Evolutionary conservation across 805 yeast genomes (phyloP).

Genomic region (Tanozyma kutaoensis): DNA sequence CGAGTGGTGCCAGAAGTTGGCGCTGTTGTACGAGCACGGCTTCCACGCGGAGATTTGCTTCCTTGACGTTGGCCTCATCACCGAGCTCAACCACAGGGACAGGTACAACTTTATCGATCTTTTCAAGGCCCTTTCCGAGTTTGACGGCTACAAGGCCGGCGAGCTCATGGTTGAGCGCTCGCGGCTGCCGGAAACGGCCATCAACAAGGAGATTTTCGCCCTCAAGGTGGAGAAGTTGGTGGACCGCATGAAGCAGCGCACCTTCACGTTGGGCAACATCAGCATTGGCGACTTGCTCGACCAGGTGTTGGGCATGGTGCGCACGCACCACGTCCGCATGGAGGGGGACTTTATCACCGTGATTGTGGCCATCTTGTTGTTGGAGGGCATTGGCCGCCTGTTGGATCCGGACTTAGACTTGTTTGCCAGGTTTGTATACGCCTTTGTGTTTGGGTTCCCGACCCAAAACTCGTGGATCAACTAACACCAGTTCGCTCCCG

Average conservation of each 20-base stretch:
- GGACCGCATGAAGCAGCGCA: conserved; percentile 65
- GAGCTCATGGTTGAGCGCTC: conserved; percentile 92
- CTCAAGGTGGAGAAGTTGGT: conserved; percentile 78
- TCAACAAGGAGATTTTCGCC: conserved; percentile 76
- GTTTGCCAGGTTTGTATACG: conserved; percentile 86
- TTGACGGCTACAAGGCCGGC: conserved; percentile 92
- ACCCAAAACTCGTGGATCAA: conserved; percentile 11
- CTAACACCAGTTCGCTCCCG: no score
- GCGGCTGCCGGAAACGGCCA: conserved; percentile 85
- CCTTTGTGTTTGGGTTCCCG: conserved; percentile 25
- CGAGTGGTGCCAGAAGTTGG: conserved; percentile 34
- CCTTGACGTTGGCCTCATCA: conserved; percentile 87
- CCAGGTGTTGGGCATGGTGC: conserved; percentile 80
- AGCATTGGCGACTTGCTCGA: conserved; percentile 86
- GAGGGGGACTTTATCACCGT: conserved; percentile 95
- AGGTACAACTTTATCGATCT: conserved; percentile 79
- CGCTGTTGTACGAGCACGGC: conserved; percentile 35
- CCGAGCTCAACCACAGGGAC: conserved; percentile 70
- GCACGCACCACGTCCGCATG: conserved; percentile 91
- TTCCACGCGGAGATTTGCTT: conserved; percentile 80
- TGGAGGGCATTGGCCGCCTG: conserved; percentile 94
- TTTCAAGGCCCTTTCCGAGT: conserved; percentile 77
- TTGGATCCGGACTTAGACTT: conserved; percentile 87
- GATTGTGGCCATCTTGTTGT: conserved; percentile 77
- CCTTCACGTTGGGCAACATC: conserved; percentile 85